Evolutionary conservation across 108 stramenopile genomes (phyloP).

Genomic region (Cyclotella cryptica): DNA sequence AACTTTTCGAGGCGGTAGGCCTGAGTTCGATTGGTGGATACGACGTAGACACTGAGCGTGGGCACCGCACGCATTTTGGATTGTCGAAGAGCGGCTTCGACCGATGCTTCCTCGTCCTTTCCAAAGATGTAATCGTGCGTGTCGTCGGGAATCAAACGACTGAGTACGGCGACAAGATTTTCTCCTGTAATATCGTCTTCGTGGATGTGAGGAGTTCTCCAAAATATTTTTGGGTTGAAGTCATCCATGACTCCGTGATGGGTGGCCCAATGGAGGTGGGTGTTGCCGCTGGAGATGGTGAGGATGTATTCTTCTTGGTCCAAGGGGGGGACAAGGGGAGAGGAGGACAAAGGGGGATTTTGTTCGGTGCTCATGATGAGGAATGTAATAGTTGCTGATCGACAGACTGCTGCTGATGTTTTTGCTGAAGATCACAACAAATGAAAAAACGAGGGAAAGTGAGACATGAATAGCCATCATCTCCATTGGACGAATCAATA

Average conservation of each 20-base stretch:
- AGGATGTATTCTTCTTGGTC: slow-evolving; percentile 33
- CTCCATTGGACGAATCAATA: too few species aligned
- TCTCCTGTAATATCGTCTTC: slow-evolving; percentile 15
- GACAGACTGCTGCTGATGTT: too few species aligned
- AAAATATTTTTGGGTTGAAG: slow-evolving; percentile 64
- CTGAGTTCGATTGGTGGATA: slow-evolving; percentile 62
- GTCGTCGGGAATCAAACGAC: slow-evolving; percentile 43
- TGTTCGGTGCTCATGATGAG: background rate
- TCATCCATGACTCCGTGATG: slow-evolving; percentile 47
- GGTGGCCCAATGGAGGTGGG: slow-evolving; percentile 75
- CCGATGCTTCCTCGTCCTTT: slow-evolving; percentile 25
- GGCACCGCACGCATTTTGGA: slow-evolving; percentile 16
- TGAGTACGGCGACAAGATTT: slow-evolving; percentile 10
- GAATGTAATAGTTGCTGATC: too few species aligned
- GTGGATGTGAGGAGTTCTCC: slow-evolving; percentile 59
- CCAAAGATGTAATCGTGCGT: slow-evolving; percentile 48
- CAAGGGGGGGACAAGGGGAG: slow-evolving; percentile 31
- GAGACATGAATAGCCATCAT: too few species aligned
- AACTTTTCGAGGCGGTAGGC: slow-evolving; percentile 39
- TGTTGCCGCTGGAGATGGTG: slow-evolving; percentile 65
- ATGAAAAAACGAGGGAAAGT: too few species aligned
- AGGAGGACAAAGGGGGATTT: background rate
- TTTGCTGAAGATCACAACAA: too few species aligned
- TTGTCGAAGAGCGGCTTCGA: slow-evolving; percentile 25
- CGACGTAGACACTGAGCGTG: slow-evolving; percentile 61